These are phyloP conservation scores for Microbotryum silenes-acaulis DNA, from an alignment of 1,284 basidiomycete genomes.

Conservation along the genomic window DNA sequence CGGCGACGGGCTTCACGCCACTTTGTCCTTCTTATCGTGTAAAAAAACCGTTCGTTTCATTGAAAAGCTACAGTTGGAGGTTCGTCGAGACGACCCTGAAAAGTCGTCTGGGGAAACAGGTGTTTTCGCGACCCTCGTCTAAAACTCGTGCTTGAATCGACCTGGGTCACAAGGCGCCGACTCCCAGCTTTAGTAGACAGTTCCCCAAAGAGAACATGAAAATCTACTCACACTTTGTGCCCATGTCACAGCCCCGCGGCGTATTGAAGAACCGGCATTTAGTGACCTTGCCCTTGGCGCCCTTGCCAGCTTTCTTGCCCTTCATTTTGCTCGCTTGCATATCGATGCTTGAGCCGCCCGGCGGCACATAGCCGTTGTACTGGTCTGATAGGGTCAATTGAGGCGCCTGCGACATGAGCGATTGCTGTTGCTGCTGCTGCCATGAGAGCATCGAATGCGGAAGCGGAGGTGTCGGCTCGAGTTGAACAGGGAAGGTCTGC, in stretches of 20 bases:
- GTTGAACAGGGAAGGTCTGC: too few relatives aligned
- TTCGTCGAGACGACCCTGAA: too few relatives aligned
- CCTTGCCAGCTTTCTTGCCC: neutral
- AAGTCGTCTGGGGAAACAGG: too few relatives aligned
- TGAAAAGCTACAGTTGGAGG: too few relatives aligned
- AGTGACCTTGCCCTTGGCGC: neutral
- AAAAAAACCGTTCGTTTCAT: too few relatives aligned
- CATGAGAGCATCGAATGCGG: neutral
- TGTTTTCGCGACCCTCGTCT: too few relatives aligned
- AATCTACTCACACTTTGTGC: slow-evolving; percentile 15
- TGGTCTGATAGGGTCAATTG: neutral
- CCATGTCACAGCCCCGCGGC: slow-evolving; percentile 22
- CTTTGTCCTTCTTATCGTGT: too few relatives aligned
- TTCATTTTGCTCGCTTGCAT: neutral
- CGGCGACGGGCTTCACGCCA: too few relatives aligned
- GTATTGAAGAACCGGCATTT: slow-evolving; percentile 16
- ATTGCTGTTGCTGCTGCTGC: neutral
- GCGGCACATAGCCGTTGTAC: slow-evolving; percentile 3
- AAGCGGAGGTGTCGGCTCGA: slow-evolving; percentile 9
- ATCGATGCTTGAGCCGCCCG: neutral
- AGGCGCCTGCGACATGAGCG: neutral
- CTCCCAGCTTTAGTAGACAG: too few relatives aligned
- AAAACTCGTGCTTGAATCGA: too few relatives aligned
- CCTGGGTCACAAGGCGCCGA: too few relatives aligned
- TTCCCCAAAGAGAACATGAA: too few relatives aligned